phyloP scores from a whole-genome alignment of 306 rosid genomes.

The Nissolia schottii region DNA sequence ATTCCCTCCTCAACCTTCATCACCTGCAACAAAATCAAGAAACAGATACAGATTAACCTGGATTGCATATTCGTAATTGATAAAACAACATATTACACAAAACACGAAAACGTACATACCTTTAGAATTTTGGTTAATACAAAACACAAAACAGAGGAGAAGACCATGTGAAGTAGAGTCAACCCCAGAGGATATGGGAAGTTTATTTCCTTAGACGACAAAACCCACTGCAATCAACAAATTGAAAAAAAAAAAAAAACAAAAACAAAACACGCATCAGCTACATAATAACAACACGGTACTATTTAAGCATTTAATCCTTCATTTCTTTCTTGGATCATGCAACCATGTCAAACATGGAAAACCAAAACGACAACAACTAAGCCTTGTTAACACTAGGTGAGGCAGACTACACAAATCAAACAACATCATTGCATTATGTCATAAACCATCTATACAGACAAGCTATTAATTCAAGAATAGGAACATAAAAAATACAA shows the following conservation, averaged over 20 bases:
- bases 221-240: conserved; percentile 77
- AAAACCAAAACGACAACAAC: neutral
- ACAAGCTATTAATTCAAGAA: neutral
- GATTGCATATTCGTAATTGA: conserved; percentile 7
- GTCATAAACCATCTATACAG: neutral
- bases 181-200: conserved; percentile 95
- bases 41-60: neutral
- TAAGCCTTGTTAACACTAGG: neutral
- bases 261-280: conserved; percentile 23
- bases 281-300: neutral
- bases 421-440: too few relatives aligned
- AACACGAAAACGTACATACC: conserved; percentile 45
- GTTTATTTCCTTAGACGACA: conserved; percentile 95
- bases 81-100: conserved; percentile 9
- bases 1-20: conserved; percentile 96
- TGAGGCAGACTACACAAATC: neutral
- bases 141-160: conserved; percentile 90
- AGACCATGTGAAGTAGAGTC: conserved; percentile 97
- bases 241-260: conserved; percentile 3
- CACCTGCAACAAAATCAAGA: too few relatives aligned
- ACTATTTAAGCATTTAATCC: neutral
- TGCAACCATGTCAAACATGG: neutral
- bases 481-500: neutral
- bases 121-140: conserved; percentile 76
- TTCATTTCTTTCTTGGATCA: conserved; percentile 6